Conservation (phyloP, 139 green algal genomes). For the Parachlorella kessleri region DNA sequence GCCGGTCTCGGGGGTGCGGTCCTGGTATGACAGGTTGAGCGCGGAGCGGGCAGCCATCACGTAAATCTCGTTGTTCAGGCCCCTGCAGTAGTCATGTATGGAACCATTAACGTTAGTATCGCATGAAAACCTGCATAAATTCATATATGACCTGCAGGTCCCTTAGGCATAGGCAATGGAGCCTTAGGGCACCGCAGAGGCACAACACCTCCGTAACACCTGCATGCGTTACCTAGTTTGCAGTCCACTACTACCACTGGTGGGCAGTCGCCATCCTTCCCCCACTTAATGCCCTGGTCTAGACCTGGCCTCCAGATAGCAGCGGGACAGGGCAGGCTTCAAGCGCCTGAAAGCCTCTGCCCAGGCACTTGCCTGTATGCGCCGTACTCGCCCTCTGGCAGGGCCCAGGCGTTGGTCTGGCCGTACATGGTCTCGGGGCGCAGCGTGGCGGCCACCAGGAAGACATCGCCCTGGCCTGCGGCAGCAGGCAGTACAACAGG, state of each 20-base stretch:
- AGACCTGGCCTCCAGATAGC: too few relatives aligned
- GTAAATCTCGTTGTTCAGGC: slow-evolving; percentile 84
- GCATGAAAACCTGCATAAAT: too few relatives aligned
- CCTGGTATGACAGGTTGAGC: slow-evolving; percentile 94
- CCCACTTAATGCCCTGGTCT: neutral
- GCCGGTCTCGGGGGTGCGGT: slow-evolving; percentile 63
- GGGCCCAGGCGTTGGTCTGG: slow-evolving; percentile 98
- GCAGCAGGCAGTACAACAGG: too few relatives aligned
- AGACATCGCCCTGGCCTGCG: slow-evolving; percentile 74
- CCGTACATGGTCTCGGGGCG: slow-evolving; percentile 99
- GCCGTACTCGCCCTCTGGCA: slow-evolving; percentile 95
- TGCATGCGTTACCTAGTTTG: too few relatives aligned
- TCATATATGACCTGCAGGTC: too few relatives aligned
- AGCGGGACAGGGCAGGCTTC: too few relatives aligned
- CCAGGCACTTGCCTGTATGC: slow-evolving; percentile 71
- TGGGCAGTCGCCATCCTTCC: neutral
- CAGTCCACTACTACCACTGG: too few relatives aligned
- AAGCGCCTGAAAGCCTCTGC: too few relatives aligned
- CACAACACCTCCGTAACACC: too few relatives aligned
- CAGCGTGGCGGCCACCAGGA: slow-evolving; percentile 94
- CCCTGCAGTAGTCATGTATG: slow-evolving; percentile 24
- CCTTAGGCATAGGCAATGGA: too few relatives aligned
- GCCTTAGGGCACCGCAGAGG: too few relatives aligned
- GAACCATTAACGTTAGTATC: neutral
- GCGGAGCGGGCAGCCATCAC: slow-evolving; percentile 88